Evolutionary conservation across 371 early-diverging fungal genomes (phyloP), one percentile per base, ranked within the genome.

Genomic region (Syncephalastrum contaminatum): DNA sequence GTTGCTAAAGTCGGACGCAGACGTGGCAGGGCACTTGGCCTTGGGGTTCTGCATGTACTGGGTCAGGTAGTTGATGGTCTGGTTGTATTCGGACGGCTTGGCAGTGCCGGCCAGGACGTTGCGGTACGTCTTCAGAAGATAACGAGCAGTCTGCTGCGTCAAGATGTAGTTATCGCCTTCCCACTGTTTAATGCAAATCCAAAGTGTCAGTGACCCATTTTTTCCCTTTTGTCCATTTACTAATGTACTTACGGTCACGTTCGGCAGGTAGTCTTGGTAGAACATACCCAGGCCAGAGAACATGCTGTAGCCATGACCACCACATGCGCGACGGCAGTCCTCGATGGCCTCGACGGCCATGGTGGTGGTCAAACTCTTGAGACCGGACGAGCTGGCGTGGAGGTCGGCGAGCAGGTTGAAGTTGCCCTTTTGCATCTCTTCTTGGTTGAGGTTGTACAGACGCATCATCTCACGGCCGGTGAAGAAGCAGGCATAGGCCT

Each of bases 261-360:
- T 82, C 15, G 88, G 87, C 43, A 82, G 73, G 24, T 78, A 69
- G 54, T 84, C 81, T 60, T 69, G 77, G 44, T 81, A 88, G 64
- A 88, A 88, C 58, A 86, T 83, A 44, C 86, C 83, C 55, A 94
- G 77, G 1, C 93, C 91, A 52, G 86, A 85, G 72, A 87, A 88
- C 66, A 77, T 69, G 56, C 86, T 82, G 67, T 84, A 94, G 4
- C 93, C 93, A 51, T 93, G 93, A 24, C 95, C 95, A 56, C 95
- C 95, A 51, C 69, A 90, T 65, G 62, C 86, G 75, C 54, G 88
- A 73, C 57, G 87, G 75, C 59, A 88, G 4, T 87, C 86, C 61
- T 95, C 95, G 56, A 95, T 83, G n/a, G 87, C 88, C 15, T 85
- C 82, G 6, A 85, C 66, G n/a, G 83, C 87, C 60, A 88, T 74